Percentiles rank a stretch among this genome's conserved stretches.
Conservation (phyloP, 371 early-diverging fungal genomes). For the Fennellomyces sp. region DNA sequence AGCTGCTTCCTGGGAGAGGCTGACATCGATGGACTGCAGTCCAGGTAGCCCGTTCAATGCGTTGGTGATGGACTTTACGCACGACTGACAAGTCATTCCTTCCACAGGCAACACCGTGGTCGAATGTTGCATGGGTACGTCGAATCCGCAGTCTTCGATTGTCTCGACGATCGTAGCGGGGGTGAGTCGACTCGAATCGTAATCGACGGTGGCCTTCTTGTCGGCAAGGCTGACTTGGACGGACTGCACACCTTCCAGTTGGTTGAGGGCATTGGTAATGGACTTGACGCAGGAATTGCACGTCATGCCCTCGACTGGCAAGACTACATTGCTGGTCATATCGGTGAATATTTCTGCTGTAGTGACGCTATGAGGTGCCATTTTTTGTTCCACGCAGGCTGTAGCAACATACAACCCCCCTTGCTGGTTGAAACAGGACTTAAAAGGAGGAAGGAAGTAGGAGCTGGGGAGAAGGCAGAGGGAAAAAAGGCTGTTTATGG, state of each 20-base stretch:
- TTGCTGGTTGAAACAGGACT: neutral
- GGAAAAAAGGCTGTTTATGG: too few relatives aligned
- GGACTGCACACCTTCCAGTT: conserved; percentile 37
- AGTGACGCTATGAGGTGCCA: neutral
- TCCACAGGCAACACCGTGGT: conserved; percentile 51
- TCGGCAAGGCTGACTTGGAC: conserved; percentile 45
- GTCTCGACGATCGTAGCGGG: conserved; percentile 32
- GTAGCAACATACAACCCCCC: neutral
- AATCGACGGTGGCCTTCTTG: conserved; percentile 39
- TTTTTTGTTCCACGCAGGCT: too few relatives aligned
- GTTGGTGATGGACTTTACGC: conserved; percentile 70
- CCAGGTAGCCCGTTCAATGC: conserved; percentile 51
- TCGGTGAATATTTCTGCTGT: neutral
- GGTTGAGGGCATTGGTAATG: conserved; percentile 55
- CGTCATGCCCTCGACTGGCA: conserved; percentile 72
- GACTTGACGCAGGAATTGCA: conserved; percentile 82
- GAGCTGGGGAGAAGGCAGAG: too few relatives aligned
- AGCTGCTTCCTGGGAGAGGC: conserved; percentile 43
- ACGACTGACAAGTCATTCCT: conserved; percentile 90
- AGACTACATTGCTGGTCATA: neutral
- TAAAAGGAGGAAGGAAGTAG: neutral
- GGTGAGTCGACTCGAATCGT: conserved; percentile 18
- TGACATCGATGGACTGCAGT: conserved; percentile 42
- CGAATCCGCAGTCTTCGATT: conserved; percentile 58
- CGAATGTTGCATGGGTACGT: conserved; percentile 10